phyloP scores from a whole-genome alignment of 2,329 filamentous ascomycete species.

The Furcasterigmium sp. region DNA sequence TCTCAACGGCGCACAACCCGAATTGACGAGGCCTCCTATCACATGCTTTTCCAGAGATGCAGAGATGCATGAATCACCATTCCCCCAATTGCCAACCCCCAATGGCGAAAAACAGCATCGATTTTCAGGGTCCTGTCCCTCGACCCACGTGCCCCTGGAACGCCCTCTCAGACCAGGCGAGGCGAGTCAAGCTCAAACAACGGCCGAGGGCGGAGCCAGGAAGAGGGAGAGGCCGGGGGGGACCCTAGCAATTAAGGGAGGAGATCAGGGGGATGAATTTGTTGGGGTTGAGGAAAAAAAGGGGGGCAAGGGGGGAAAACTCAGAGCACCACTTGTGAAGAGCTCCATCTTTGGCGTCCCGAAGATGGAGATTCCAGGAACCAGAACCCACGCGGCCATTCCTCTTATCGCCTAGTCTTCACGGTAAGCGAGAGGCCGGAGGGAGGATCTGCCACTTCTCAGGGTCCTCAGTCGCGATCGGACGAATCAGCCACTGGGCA shows the following conservation, averaged over 20 bases:
- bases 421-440: not conserved
- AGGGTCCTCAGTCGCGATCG: not conserved
- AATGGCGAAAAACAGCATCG: not conserved
- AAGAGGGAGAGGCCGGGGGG: too few species aligned
- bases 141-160: not conserved
- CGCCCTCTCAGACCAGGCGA: too few species aligned
- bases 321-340: too few species aligned
- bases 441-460: not conserved
- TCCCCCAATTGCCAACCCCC: not conserved
- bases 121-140: not conserved
- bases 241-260: not conserved
- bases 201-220: too few species aligned
- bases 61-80: not conserved
- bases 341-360: too few species aligned
- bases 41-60: too few species aligned
- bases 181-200: too few species aligned
- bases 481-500: too few species aligned
- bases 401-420: not conserved
- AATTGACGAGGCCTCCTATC: too few species aligned
- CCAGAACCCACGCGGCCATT: not conserved
- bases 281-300: not conserved
- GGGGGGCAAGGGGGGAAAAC: not conserved
- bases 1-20: too few species aligned
- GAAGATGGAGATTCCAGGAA: not conserved
- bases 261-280: not conserved